Conservation (phyloP, 140 eudicot species). For the Cichorium intybus region DNA sequence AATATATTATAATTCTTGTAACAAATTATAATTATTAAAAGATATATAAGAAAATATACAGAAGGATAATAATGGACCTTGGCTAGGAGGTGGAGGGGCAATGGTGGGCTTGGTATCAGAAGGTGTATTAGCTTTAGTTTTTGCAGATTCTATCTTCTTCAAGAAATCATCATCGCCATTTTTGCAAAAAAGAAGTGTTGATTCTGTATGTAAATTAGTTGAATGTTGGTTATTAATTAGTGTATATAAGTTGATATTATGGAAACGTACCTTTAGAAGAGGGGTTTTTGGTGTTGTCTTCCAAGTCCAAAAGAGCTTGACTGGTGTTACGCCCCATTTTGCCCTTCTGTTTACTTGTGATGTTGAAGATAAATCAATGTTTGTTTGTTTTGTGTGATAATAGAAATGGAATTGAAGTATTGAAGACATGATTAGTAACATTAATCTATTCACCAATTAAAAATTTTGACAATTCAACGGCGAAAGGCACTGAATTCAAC, state of each 20-base stretch:
- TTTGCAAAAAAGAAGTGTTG: constrained; percentile 43
- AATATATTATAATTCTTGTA: background rate
- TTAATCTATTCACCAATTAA: too few relatives aligned
- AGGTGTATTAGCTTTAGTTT: constrained; percentile 22
- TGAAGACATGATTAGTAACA: too few relatives aligned
- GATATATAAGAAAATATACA: background rate
- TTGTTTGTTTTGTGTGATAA: too few relatives aligned
- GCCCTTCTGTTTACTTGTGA: too few relatives aligned
- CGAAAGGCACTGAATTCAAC: too few relatives aligned
- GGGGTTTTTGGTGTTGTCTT: constrained; percentile 10
- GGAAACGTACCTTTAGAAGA: constrained; percentile 32
- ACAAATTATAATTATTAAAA: background rate
- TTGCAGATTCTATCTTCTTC: constrained; percentile 31
- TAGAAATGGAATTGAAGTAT: too few relatives aligned
- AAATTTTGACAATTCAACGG: too few relatives aligned
- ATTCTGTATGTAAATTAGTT: constrained; percentile 21
- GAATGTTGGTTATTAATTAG: background rate
- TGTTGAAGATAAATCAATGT: too few relatives aligned
- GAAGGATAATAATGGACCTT: constrained; percentile 21
- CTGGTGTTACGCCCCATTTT: constrained; percentile 30
- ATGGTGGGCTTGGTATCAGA: constrained; percentile 35
- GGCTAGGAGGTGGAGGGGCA: constrained; percentile 48
- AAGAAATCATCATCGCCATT: constrained; percentile 19
- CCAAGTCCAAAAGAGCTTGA: constrained; percentile 40
- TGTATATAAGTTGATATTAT: background rate